Conservation (phyloP, 768 basidiomycete genomes). For the Termitomyces sp. region DNA sequence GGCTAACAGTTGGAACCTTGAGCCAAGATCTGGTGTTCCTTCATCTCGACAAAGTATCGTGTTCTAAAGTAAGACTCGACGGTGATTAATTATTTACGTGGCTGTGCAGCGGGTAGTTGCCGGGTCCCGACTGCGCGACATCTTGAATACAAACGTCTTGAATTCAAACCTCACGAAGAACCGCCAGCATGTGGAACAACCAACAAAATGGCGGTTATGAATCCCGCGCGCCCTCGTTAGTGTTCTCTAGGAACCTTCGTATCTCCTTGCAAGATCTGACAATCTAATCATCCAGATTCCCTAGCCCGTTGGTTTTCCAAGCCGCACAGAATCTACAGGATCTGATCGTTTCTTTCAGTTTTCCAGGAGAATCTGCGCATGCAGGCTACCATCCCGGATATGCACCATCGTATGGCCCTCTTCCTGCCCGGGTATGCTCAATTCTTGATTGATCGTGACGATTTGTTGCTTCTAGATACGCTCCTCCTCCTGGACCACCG, state of each 20-base stretch:
- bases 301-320: conserved; percentile 14
- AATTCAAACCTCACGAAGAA: conserved; percentile 17
- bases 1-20: too few relatives aligned
- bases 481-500: conserved; percentile 28
- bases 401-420: conserved; percentile 27
- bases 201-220: conserved; percentile 6
- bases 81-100: not conserved
- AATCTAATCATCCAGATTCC: conserved; percentile 9
- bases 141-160: not conserved
- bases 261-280: not conserved
- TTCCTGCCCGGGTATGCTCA: conserved; percentile 15
- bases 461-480: conserved; percentile 16
- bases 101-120: not conserved
- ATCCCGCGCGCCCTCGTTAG: conserved; percentile 14
- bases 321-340: not conserved
- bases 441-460: not conserved
- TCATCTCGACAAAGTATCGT: too few relatives aligned
- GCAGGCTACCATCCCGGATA: conserved; percentile 35
- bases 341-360: not conserved
- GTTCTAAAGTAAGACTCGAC: too few relatives aligned
- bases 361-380: not conserved
- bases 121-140: too few relatives aligned
- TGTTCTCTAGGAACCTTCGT: not conserved
- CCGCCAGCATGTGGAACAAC: conserved; percentile 19
- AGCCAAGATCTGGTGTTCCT: too few relatives aligned